These are phyloP conservation scores for Dacryopinax primogenitus DNA, from an alignment of 768 basidiomycete genomes.

Conservation along the genomic window DNA sequence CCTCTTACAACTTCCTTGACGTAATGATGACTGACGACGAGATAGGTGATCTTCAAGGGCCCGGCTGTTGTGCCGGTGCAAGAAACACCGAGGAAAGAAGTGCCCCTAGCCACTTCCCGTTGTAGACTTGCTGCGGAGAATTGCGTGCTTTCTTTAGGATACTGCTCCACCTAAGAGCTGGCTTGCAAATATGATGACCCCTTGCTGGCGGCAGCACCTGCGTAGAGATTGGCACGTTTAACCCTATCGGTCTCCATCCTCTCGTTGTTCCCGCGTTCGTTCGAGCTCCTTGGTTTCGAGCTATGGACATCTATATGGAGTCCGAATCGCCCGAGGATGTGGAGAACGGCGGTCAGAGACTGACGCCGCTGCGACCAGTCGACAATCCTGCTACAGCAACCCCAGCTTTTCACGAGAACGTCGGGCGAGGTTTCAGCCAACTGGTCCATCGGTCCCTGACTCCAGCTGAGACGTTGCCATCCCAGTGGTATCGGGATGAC, in stretches of 20 bases:
- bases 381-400: neutral
- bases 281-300: neutral
- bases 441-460: neutral
- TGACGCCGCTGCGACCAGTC: conserved; percentile 1
- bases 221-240: neutral
- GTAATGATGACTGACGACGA: too few species aligned
- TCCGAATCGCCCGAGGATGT: neutral
- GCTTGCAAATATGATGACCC: conserved; percentile 1
- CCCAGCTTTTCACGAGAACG: neutral
- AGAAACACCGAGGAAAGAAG: neutral
- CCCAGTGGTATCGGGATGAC: conserved; percentile 7
- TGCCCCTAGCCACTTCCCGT: neutral
- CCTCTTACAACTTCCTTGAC: too few species aligned
- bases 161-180: neutral
- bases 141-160: neutral
- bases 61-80: neutral
- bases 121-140: neutral
- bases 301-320: neutral
- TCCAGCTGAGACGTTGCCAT: neutral
- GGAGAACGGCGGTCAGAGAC: neutral
- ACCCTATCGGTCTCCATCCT: conserved; percentile 3
- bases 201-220: neutral
- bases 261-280: neutral
- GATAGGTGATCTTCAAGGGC: too few species aligned
- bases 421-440: conserved; percentile 3